Base-by-base conservation (phyloP, 306 rosid genomes). In the Arachis hypogaea region DNA sequence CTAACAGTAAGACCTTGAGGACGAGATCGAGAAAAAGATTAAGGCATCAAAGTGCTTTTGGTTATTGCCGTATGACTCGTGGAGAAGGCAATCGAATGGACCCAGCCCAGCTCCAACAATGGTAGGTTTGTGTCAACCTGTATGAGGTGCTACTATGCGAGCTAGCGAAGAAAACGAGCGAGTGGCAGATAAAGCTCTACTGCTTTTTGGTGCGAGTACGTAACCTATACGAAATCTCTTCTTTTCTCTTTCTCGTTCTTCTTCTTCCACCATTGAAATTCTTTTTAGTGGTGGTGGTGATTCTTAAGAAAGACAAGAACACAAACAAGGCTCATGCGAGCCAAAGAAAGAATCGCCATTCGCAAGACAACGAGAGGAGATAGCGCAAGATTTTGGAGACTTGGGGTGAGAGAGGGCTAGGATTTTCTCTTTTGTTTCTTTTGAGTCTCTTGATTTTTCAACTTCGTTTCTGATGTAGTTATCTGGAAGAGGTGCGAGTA, bases 161-260 rank as follows among this genome's bases (percentile, higher is more conserved):
- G 29, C 66, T 63, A 0, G 97, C 97, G 0, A 84, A 88, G 14
- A 49, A 74, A 12, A 90, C 49, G 47, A 93, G 77, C 7, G 97
- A 87, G 11, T 90, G 88, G 10, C 82, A 86, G 42, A 93, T 93
- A 87, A 93, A 93, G 79, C 97, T 93, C 62, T 80, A 79, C 28
- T 84, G 95, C 84, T 93, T 93, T 86, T 93, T 93, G 93, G 86
- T 0, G 89, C 90, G 58, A 92, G 77, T 0, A 96, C 96, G 50
- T 92, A 92, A 8, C 98, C 98, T 46, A 88, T 62, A 12, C 86
- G 70, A 82, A 81, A 72, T 81, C 85, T 87, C 59, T 77, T 84
- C 43, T 47, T 47, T 8, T 22, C 28, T 51, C 16, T 7, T 41
- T 41, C 44, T 2, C 44, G 28, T 22, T 22, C 22, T 51, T 12